Percentiles rank a stretch among this genome's conserved stretches.
These are phyloP conservation scores for Tetrastigma voinierianum DNA, from an alignment of 164 flowering plant genomes.

Conservation along the genomic window DNA sequence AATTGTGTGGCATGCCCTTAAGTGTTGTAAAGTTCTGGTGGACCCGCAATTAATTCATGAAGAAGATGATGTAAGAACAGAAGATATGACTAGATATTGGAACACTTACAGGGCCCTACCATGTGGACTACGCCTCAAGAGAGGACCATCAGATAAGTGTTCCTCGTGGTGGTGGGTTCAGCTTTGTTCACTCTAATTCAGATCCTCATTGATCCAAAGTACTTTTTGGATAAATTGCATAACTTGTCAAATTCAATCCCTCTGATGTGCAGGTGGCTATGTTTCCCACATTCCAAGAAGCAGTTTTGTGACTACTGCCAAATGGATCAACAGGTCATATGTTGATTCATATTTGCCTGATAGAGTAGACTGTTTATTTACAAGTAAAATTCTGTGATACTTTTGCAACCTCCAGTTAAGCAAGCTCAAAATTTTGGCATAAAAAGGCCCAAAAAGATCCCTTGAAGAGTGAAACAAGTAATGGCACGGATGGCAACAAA, in stretches of 20 bases:
- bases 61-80: background rate
- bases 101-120: conserved; percentile 5
- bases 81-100: background rate
- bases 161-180: background rate
- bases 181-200: background rate
- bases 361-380: background rate
- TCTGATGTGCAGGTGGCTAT: too few relatives aligned
- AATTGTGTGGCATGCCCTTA: too few relatives aligned
- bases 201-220: background rate
- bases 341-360: too few relatives aligned
- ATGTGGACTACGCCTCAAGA: conserved; percentile 1
- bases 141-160: background rate
- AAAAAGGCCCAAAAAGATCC: background rate
- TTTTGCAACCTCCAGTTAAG: background rate
- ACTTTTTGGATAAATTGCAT: too few relatives aligned
- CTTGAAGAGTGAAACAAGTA: background rate
- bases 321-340: too few relatives aligned
- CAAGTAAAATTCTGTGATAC: background rate
- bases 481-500: background rate
- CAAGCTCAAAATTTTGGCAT: background rate
- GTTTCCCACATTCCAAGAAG: too few relatives aligned
- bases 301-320: too few relatives aligned
- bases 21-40: background rate
- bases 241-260: too few relatives aligned
- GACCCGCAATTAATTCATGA: background rate